Conservation (phyloP, 2,329 filamentous ascomycete genomes). For the Pseudomassariella vexata region DNA sequence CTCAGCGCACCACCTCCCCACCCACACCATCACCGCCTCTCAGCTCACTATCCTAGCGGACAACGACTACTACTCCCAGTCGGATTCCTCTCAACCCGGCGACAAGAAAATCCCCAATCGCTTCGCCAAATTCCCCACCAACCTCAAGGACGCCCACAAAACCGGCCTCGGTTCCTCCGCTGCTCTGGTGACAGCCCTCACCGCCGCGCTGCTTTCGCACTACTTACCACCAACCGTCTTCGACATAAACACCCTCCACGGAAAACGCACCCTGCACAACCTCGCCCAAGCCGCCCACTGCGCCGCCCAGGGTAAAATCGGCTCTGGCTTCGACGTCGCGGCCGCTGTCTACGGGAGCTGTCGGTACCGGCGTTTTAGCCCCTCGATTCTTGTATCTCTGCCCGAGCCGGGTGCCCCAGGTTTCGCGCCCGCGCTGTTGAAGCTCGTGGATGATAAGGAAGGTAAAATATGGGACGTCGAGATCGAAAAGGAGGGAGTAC, state of each 20-base stretch:
- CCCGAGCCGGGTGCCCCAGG: conserved; percentile 60
- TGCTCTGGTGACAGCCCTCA: conserved; percentile 84
- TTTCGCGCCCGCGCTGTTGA: conserved; percentile 61
- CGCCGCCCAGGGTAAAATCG: conserved; percentile 93
- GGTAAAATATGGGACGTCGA: conserved; percentile 73
- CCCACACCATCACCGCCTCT: conserved; percentile 56
- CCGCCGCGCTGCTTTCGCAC: conserved; percentile 69
- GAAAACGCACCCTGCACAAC: conserved; percentile 71
- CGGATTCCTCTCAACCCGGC: conserved; percentile 29
- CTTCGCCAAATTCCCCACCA: conserved; percentile 74
- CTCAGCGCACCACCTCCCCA: conserved; percentile 28
- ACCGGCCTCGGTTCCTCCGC: conserved; percentile 94
- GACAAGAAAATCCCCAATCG: conserved; percentile 31
- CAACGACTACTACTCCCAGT: conserved; percentile 91
- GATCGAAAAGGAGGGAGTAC: conserved; percentile 62
- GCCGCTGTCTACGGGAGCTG: conserved; percentile 89
- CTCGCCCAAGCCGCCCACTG: conserved; percentile 91
- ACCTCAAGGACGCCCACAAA: conserved; percentile 78
- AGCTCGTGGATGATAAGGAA: conserved; percentile 57
- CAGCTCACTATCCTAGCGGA: conserved; percentile 86
- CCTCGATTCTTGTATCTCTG: conserved; percentile 60
- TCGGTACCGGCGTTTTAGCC: conserved; percentile 88
- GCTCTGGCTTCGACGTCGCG: conserved; percentile 92
- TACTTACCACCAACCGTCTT: conserved; percentile 58
- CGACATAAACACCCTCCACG: conserved; percentile 47